These are phyloP conservation scores for Eucalyptus cladocalyx DNA, from an alignment of 345 rosid species.

Conservation along the genomic window DNA sequence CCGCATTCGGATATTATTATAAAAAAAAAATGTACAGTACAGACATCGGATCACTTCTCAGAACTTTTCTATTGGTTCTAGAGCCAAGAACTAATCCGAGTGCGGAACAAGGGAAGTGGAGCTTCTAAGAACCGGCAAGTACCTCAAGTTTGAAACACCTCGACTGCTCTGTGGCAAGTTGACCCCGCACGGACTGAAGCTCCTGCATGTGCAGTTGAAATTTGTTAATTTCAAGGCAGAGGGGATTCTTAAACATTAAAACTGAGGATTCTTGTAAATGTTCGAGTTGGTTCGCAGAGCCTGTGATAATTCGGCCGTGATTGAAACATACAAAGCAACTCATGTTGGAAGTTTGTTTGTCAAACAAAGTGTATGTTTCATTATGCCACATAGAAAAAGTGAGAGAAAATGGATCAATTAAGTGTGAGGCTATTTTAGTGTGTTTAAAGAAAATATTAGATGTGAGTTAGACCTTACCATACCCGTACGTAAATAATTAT, in stretches of 20 bases:
- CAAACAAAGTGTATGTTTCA: too few species aligned
- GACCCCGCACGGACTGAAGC: conserved; percentile 92
- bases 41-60: background rate
- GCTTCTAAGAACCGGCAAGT: background rate
- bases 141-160: conserved; percentile 99
- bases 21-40: background rate
- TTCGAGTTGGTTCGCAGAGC: background rate
- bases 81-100: background rate
- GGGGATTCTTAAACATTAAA: background rate
- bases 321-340: background rate
- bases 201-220: conserved; percentile 27
- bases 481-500: too few species aligned
- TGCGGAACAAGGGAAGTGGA: background rate
- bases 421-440: too few species aligned
- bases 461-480: too few species aligned
- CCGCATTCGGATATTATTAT: background rate
- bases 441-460: too few species aligned
- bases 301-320: background rate
- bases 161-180: conserved; percentile 93
- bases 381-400: too few species aligned
- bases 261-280: background rate
- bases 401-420: accelerated
- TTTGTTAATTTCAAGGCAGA: background rate
- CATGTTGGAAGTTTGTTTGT: too few species aligned
- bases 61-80: background rate